Evolutionary conservation across 163 green algal genomes (phyloP).

Genomic region (Prototheca cutis): DNA sequence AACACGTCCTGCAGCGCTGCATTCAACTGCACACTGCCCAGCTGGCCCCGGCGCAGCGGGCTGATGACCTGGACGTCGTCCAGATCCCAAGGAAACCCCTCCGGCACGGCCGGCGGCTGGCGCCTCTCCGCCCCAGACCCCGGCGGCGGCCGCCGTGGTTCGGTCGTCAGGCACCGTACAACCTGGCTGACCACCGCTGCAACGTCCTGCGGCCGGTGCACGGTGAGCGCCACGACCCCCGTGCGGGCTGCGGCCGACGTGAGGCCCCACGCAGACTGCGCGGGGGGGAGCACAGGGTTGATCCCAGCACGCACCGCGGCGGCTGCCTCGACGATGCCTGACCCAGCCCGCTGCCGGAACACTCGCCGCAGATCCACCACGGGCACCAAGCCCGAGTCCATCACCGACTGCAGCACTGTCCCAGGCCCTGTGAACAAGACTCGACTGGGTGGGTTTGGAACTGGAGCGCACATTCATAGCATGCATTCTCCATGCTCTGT

Average conservation of each 20-base stretch:
- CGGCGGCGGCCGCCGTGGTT: no score
- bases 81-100: neutral
- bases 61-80: slow-evolving; percentile 49
- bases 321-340: slow-evolving; percentile 44
- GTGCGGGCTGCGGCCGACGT: slow-evolving; percentile 1
- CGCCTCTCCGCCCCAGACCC: neutral
- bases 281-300: slow-evolving; percentile 9
- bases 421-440: slow-evolving; percentile 22
- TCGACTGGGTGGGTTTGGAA: no score
- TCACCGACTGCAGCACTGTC: slow-evolving; percentile 44
- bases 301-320: slow-evolving; percentile 46
- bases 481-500: no score
- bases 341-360: slow-evolving; percentile 37
- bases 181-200: neutral
- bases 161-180: neutral
- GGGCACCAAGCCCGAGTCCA: slow-evolving; percentile 44
- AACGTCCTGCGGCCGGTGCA: neutral
- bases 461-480: no score
- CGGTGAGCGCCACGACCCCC: slow-evolving; percentile 5
- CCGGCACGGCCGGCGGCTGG: neutral
- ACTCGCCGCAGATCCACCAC: slow-evolving; percentile 49
- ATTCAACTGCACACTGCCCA: slow-evolving; percentile 43
- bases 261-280: neutral
- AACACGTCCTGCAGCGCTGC: slow-evolving; percentile 46
- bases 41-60: slow-evolving; percentile 39